Conservation (phyloP, 345 rosid species). For the Melaleuca quinquenervia region DNA sequence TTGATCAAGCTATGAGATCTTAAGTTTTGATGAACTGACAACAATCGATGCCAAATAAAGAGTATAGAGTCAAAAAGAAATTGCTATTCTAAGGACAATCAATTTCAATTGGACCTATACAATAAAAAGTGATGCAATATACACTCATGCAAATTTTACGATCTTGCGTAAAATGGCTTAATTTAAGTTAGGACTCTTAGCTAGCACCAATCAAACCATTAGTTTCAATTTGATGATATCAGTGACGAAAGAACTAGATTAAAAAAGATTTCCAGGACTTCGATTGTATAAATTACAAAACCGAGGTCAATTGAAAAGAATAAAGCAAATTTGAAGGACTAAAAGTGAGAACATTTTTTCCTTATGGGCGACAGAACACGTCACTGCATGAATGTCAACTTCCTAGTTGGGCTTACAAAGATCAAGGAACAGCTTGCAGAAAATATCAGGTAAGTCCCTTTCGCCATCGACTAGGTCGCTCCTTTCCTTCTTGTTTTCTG, state of each 20-base stretch:
- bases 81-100: fast-evolving
- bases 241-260: background rate
- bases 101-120: background rate
- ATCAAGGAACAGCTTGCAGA: no score
- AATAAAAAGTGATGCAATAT: background rate
- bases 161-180: background rate
- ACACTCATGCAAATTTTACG: background rate
- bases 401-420: background rate
- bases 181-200: background rate
- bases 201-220: background rate
- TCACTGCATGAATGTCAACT: background rate
- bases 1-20: background rate
- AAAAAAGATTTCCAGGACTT: fast-evolving
- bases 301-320: background rate
- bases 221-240: background rate
- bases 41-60: fast-evolving
- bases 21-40: background rate
- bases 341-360: background rate
- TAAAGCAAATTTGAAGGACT: background rate
- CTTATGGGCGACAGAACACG: background rate
- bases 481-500: background rate
- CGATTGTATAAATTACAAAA: background rate
- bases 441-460: no score
- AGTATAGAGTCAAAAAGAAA: background rate
- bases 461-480: background rate